Base-by-base conservation (phyloP, 2,329 filamentous ascomycete genomes). In the Aspergillus quadrilineatus region DNA sequence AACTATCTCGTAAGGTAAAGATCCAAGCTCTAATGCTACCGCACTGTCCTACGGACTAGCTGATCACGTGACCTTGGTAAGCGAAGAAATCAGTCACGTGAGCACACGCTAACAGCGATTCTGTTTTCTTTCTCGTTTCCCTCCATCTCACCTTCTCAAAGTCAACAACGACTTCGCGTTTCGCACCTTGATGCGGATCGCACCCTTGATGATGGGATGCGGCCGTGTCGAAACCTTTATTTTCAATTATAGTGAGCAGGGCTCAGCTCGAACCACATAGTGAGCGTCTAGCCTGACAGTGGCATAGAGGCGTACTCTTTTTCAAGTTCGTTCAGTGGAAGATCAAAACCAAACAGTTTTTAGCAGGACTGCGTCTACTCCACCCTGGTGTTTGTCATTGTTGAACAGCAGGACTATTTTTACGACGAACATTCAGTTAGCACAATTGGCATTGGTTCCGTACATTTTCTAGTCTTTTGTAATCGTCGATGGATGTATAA, bases 291-390 rank as follows among this genome's bases (percentile, higher is more conserved):
- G 65, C 65, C 63, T 62, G 57, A 58, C 65, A 62, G 68, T 74
- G 70, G 67, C 68, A 60, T 64, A 66, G 72, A 71, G 68, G 75
- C 70, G 67, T 75, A 71, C 67, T 72, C 71, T 70, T 73, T 73
- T 71, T 65, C 67, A 65, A 47, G 69, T 72, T 75, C 73, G 72
- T 74, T 75, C 72, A 68, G 75, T 77, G 75, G 75, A 67, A 77
- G 72, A 77, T 69, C 72, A 74, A 77, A 75, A 71, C 72, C 68
- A 71, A 71, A 71, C 74, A 74, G 75, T 75, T 77, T 77, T 75
- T 77, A 77, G 75, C 75, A 77, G 75, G 67, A 68, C 75, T 74
- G 75, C 75, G 75, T 77, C 75, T 76, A 75, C 75, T 77, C 75
- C 75, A 77, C 75, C 75, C 75, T 77, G 72, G 71, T 74, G 70